Evolutionary conservation across 2,329 filamentous ascomycete genomes (phyloP), one percentile per base, ranked within the genome.

Genomic region (Neurospora sp.): DNA sequence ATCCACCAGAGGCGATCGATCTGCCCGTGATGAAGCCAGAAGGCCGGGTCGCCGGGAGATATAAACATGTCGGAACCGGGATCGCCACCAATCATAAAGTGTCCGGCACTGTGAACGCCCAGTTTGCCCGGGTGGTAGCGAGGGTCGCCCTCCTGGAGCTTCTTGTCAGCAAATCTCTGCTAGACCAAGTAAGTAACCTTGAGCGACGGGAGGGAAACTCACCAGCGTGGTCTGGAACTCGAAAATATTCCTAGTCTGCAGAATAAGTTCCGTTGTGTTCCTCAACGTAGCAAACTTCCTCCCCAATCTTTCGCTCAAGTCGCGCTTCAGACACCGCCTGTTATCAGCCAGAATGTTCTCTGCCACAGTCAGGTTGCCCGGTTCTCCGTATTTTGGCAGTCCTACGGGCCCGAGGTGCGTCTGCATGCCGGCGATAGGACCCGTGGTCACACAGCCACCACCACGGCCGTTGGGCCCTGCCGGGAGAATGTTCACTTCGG

Each of bases 291-390:
- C 74, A 68, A 74, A 79, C 8, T 74, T 71, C 4, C 74, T 71
- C 66, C 75, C 77, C 37, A 81, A 75, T 37, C 76, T 76, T 11
- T 76, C 76, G 66, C 79, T 80, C 43, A 83, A 73, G 70, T 83
- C 81, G 6, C 81, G 78, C 74, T 80, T 81, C 66, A 84, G 74
- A 71, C 82, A 82, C 33, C 82, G 79, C n/a, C 81, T 81, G 72
- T 83, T 81, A 69, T 81, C 79, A 40, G 74, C 75, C 11, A 81
- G 75, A 3, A 77, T 73, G 69, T 78, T 70, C 8, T 66, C 3
- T 17, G 74, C 74, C 66, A 68, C 69, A 15, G 72, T 72, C 6
- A 70, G 40, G 40, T 66, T 69, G 4, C 74, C 73, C 4, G 71
- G 70, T n/a, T 62, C 23, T 15, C 73, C 72, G 67, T 72, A 72